These are phyloP conservation scores for Telfairia occidentalis DNA, from an alignment of 331 rosid species.

Conservation along the genomic window DNA sequence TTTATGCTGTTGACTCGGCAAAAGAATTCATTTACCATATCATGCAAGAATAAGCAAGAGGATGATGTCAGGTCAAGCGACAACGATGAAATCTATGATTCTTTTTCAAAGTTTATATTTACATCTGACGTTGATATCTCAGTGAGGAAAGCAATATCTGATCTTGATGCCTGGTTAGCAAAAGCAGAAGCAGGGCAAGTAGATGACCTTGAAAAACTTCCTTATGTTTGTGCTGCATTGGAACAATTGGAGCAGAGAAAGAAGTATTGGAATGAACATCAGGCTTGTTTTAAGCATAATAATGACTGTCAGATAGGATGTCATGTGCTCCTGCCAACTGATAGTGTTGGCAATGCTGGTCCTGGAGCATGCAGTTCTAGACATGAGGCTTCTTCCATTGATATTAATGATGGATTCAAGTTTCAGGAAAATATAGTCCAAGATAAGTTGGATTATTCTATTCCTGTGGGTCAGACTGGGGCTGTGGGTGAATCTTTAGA, in stretches of 20 bases:
- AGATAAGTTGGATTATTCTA: conserved; percentile 26
- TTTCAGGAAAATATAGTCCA: neutral
- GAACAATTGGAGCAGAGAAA: conserved; percentile 79
- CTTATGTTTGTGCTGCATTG: conserved; percentile 91
- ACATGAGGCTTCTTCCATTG: conserved; percentile 25
- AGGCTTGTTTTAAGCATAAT: conserved; percentile 18
- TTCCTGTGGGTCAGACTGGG: conserved; percentile 26
- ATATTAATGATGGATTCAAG: conserved; percentile 27
- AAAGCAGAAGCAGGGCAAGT: conserved; percentile 87
- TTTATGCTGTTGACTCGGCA: conserved; percentile 58
- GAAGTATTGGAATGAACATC: conserved; percentile 67
- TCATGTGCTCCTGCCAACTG: conserved; percentile 20
- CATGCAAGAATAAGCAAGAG: conserved; percentile 38
- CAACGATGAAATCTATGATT: conserved; percentile 34
- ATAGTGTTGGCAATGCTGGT: conserved; percentile 23
- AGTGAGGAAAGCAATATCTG: conserved; percentile 66
- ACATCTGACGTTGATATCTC: conserved; percentile 85
- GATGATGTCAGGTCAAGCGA: conserved; percentile 18
- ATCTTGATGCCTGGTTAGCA: conserved; percentile 87
- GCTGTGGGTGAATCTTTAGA: conserved; percentile 31
- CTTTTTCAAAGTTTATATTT: conserved; percentile 77
- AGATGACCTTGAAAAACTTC: conserved; percentile 90
- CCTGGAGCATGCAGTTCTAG: conserved; percentile 28
- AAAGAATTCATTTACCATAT: conserved; percentile 48
- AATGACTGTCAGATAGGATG: conserved; percentile 25